Evolutionary conservation across 768 basidiomycete species (phyloP).

Genomic region (Tylopilus sp.): DNA sequence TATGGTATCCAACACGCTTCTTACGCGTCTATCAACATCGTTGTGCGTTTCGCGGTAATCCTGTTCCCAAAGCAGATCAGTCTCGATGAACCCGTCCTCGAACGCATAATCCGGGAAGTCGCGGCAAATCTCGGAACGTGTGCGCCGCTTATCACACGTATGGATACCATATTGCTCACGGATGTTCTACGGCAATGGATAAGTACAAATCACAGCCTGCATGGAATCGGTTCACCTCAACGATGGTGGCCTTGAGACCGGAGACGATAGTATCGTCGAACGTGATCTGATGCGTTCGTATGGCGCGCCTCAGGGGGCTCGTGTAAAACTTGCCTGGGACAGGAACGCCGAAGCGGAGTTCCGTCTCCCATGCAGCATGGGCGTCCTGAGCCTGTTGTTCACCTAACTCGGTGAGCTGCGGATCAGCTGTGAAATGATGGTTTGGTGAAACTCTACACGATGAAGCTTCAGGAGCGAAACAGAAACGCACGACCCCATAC

Average conservation of each 20-base stretch:
- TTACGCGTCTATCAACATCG: slow-evolving; percentile 2
- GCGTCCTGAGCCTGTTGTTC: slow-evolving; percentile 44
- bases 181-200: slow-evolving; percentile 43
- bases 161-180: slow-evolving; percentile 63
- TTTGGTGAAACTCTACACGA: background rate
- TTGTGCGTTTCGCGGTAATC: slow-evolving; percentile 6
- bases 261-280: slow-evolving; percentile 39
- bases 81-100: slow-evolving; percentile 55
- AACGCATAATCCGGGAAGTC: slow-evolving; percentile 46
- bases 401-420: slow-evolving; percentile 55
- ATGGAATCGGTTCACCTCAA: slow-evolving; percentile 43
- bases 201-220: background rate
- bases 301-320: slow-evolving; percentile 54
- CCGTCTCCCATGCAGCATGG: background rate
- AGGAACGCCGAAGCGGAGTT: slow-evolving; percentile 1
- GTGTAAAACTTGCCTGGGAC: slow-evolving; percentile 1
- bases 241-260: slow-evolving; percentile 34
- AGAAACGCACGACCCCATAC: slow-evolving; percentile 58
- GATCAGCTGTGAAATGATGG: slow-evolving; percentile 14
- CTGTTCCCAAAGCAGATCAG: slow-evolving; percentile 53
- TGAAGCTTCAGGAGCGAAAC: background rate
- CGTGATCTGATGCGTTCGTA: slow-evolving; percentile 50
- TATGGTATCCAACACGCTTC: background rate
- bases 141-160: slow-evolving; percentile 65
- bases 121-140: slow-evolving; percentile 37